Conservation (phyloP, 306 rosid species). For the Prunus mira region DNA sequence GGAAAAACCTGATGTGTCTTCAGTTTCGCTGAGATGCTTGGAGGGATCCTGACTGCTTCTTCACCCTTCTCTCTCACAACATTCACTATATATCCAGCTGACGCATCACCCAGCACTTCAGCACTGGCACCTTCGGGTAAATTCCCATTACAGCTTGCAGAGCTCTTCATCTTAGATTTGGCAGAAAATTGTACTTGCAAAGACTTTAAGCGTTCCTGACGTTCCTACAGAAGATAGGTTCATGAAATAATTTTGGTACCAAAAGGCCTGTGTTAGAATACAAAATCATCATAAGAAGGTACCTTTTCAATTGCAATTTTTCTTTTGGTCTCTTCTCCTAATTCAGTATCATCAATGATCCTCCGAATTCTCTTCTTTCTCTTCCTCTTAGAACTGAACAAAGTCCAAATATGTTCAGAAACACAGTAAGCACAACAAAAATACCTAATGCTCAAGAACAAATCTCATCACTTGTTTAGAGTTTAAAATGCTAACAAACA, state of each 20-base stretch:
- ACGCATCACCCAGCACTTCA: constrained; percentile 80
- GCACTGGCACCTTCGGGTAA: constrained; percentile 68
- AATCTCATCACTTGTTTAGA: not conserved
- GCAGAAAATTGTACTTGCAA: constrained; percentile 76
- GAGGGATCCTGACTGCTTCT: constrained; percentile 83
- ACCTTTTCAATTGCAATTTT: constrained; percentile 98
- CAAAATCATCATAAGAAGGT: constrained; percentile 7
- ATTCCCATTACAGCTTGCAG: constrained; percentile 55
- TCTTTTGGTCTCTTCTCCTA: constrained; percentile 93
- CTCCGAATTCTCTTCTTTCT: constrained; percentile 80
- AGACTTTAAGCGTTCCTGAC: constrained; percentile 89
- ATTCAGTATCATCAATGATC: constrained; percentile 94
- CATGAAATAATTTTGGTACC: constrained; percentile 1
- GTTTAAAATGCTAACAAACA: not conserved
- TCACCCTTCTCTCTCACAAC: constrained; percentile 96
- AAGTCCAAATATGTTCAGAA: constrained; percentile 7
- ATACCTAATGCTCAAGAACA: not conserved
- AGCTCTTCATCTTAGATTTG: constrained; percentile 51
- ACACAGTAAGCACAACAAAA: not conserved
- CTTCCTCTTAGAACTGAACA: constrained; percentile 68
- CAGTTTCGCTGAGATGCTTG: constrained; percentile 85
- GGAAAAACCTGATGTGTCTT: constrained; percentile 82
- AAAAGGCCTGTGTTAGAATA: constrained; percentile 10
- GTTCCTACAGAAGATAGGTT: constrained; percentile 58
- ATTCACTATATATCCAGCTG: constrained; percentile 82